Conservation (phyloP, 2,329 filamentous ascomycete genomes). For the Gliomastix tumulicola region DNA sequence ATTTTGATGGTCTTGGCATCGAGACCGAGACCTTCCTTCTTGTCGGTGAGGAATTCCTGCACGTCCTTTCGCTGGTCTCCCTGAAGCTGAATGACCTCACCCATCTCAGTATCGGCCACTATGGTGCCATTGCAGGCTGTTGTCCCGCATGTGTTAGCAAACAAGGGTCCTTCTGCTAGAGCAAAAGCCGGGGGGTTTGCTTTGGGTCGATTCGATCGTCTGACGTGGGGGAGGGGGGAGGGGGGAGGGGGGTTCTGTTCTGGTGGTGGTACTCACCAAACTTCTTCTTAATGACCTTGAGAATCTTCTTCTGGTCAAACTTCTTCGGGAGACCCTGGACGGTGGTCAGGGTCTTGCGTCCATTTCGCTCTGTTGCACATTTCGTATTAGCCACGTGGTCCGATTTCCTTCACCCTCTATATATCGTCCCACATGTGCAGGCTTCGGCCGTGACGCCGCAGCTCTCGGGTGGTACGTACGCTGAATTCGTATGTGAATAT, state of each 20-base stretch:
- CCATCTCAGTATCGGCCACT: conserved; percentile 92
- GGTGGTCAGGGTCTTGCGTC: conserved; percentile 99
- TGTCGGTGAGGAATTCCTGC: conserved; percentile 93
- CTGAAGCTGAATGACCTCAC: conserved; percentile 99
- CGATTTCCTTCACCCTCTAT: too few relatives aligned
- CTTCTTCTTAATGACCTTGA: conserved; percentile 99
- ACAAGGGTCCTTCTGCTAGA: too few relatives aligned
- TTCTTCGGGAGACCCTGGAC: conserved; percentile 98
- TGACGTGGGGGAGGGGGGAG: neutral
- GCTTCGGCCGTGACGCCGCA: neutral
- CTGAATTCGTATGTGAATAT: conserved; percentile 99
- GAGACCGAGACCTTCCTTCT: conserved; percentile 89
- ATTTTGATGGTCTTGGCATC: conserved; percentile 98
- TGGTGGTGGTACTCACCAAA: conserved; percentile 68
- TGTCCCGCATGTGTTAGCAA: too few relatives aligned
- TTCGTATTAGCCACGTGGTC: too few relatives aligned
- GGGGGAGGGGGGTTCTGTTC: too few relatives aligned
- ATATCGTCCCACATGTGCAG: too few relatives aligned
- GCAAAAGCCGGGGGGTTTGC: neutral
- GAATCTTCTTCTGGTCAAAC: conserved; percentile 99
- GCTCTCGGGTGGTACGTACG: conserved; percentile 53
- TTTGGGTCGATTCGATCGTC: neutral
- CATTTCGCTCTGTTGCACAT: conserved; percentile 99
- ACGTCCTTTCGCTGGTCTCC: conserved; percentile 99
- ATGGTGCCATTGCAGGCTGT: conserved; percentile 99